These are phyloP conservation scores for Yarrowia porcina DNA, from an alignment of 805 yeast genomes.

Conservation along the genomic window DNA sequence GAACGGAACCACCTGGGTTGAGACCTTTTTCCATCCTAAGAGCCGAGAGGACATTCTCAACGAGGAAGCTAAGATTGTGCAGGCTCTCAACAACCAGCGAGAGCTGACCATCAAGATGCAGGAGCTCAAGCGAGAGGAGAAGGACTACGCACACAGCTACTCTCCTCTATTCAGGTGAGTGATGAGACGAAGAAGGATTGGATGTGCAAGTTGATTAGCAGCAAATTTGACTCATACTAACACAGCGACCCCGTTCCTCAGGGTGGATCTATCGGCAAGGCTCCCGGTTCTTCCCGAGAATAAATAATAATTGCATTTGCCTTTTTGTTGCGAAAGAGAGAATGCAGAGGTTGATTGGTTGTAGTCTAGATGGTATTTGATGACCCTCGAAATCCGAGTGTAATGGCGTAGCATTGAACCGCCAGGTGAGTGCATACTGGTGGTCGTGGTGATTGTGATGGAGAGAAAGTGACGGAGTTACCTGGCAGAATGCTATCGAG, in stretches of 20 bases:
- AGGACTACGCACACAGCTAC: conserved; percentile 7
- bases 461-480: no score
- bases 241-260: conserved; percentile 25
- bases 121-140: conserved; percentile 1
- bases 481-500: no score
- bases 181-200: neutral
- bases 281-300: conserved; percentile 26
- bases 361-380: no score
- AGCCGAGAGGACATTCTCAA: conserved; percentile 23
- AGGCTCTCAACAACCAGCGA: conserved; percentile 23
- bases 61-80: conserved; percentile 11
- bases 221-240: neutral
- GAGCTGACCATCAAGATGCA: neutral
- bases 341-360: neutral
- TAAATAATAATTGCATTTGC: conserved; percentile 24
- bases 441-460: no score
- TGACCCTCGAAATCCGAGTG: no score
- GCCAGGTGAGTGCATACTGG: no score
- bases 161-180: conserved; percentile 22
- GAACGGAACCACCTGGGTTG: conserved; percentile 13
- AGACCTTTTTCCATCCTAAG: conserved; percentile 9
- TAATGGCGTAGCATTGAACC: no score
- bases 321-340: conserved; percentile 27
- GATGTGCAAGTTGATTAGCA: neutral
- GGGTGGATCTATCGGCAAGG: conserved; percentile 25